phyloP scores from a whole-genome alignment of 192 early-diverging fungal genomes.

The Linnemannia hyalina region DNA sequence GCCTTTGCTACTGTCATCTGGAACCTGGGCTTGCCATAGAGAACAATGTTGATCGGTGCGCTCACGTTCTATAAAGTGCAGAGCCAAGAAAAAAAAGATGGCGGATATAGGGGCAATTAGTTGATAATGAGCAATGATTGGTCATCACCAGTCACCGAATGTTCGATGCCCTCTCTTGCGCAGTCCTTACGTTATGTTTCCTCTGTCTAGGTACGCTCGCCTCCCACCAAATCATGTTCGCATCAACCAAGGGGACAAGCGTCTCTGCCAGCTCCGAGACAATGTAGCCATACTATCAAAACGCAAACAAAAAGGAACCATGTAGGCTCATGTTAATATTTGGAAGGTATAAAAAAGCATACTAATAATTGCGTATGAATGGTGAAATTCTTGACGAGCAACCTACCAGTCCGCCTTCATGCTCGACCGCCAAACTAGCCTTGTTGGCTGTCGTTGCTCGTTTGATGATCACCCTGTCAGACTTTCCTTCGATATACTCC shows the following conservation, averaged over 20 bases:
- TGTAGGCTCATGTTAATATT: background rate
- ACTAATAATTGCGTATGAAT: background rate
- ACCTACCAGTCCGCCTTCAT: constrained; percentile 39
- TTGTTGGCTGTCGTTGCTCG: constrained; percentile 41
- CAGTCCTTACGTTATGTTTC: constrained; percentile 35
- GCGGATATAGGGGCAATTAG: background rate
- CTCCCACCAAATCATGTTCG: constrained; percentile 56
- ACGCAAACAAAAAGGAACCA: background rate
- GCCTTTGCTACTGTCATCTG: constrained; percentile 47
- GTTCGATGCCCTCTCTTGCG: background rate
- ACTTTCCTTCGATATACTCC: constrained; percentile 41
- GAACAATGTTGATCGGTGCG: constrained; percentile 51
- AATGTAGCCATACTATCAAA: constrained; percentile 50
- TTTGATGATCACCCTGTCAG: constrained; percentile 42
- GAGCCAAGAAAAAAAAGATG: background rate
- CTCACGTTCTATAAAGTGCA: constrained; percentile 39
- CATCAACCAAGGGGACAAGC: constrained; percentile 50
- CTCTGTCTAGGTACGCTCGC: constrained; percentile 36
- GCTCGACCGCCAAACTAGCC: constrained; percentile 46
- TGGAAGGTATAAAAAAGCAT: background rate
- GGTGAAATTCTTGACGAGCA: background rate
- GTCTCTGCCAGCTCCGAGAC: constrained; percentile 53
- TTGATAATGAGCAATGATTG: constrained; percentile 1
- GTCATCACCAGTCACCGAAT: constrained; percentile 2
- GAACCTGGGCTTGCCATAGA: constrained; percentile 43